These are phyloP conservation scores for Tephrocybe sp. DNA, from an alignment of 768 basidiomycete genomes.

Conservation along the genomic window DNA sequence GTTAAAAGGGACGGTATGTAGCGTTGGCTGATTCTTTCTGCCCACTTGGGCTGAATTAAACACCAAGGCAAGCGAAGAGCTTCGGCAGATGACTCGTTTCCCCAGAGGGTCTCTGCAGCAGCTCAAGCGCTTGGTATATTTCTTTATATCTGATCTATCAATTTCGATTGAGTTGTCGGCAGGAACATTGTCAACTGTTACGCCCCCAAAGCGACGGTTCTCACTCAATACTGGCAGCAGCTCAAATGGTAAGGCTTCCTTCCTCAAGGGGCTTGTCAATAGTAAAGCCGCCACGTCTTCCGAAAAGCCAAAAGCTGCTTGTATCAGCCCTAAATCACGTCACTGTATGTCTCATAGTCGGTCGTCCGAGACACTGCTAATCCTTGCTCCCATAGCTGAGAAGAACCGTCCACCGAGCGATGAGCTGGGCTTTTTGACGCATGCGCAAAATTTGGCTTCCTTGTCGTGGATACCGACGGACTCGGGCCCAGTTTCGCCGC, in stretches of 20 bases:
- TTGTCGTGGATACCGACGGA: conserved; percentile 3
- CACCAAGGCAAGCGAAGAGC: neutral
- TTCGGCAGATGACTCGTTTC: neutral
- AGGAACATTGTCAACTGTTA: conserved; percentile 1
- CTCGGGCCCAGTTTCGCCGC: neutral
- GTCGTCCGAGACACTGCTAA: too few species aligned
- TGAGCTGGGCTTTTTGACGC: conserved; percentile 4
- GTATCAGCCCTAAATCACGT: conserved; percentile 1
- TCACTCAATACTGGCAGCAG: conserved; percentile 4
- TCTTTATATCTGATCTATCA: neutral
- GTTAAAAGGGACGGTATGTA: conserved; percentile 5
- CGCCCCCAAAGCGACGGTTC: conserved; percentile 6
- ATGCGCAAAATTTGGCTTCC: conserved; percentile 12
- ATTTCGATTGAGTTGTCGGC: neutral
- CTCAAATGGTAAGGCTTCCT: conserved; percentile 9
- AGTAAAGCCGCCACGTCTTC: conserved; percentile 6
- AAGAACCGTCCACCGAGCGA: conserved; percentile 2
- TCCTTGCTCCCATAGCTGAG: conserved; percentile 1
- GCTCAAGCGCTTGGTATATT: neutral
- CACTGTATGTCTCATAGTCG: conserved; percentile 11
- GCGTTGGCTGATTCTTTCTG: neutral
- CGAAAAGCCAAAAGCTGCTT: conserved; percentile 7
- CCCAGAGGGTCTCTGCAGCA: neutral
- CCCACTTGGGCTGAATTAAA: neutral
- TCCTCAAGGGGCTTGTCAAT: conserved; percentile 13